Evolutionary conservation across 352 stramenopile species (phyloP).

Genomic region (Phytophthora sojae): DNA sequence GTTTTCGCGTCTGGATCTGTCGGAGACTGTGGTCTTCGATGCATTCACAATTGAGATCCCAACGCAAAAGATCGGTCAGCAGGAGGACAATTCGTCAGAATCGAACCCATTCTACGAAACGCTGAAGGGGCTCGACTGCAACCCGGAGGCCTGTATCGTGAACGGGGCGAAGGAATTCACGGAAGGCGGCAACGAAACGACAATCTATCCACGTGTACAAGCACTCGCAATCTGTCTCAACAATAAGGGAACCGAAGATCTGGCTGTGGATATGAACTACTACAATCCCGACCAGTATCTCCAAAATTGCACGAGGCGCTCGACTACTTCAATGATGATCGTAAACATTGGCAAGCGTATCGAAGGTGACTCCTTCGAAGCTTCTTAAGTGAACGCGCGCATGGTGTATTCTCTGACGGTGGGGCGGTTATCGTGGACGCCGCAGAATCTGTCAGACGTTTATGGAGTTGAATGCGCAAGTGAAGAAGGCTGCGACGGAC

Average conservation of each 20-base stretch:
- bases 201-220: slow-evolving; percentile 19
- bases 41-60: slow-evolving; percentile 17
- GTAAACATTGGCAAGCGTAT: slow-evolving; percentile 21
- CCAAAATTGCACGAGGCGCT: slow-evolving; percentile 11
- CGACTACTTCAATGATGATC: slow-evolving; percentile 16
- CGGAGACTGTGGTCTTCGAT: slow-evolving; percentile 3
- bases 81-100: slow-evolving; percentile 10
- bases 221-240: slow-evolving; percentile 21
- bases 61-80: not conserved
- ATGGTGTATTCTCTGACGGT: slow-evolving; percentile 34
- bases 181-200: not conserved
- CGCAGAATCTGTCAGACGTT: slow-evolving; percentile 5
- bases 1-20: slow-evolving; percentile 13
- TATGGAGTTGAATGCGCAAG: slow-evolving; percentile 9
- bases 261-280: not conserved
- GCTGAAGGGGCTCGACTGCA: not conserved
- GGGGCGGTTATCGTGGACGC: slow-evolving; percentile 24
- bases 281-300: not conserved
- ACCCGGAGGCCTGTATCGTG: not conserved
- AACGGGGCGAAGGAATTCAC: not conserved
- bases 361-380: slow-evolving; percentile 16
- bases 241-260: not conserved
- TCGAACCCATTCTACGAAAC: not conserved
- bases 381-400: slow-evolving; percentile 4
- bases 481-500: not conserved